Evolutionary conservation across 805 yeast genomes (phyloP).

Genomic region (Blastobotrys mokoenaii): DNA sequence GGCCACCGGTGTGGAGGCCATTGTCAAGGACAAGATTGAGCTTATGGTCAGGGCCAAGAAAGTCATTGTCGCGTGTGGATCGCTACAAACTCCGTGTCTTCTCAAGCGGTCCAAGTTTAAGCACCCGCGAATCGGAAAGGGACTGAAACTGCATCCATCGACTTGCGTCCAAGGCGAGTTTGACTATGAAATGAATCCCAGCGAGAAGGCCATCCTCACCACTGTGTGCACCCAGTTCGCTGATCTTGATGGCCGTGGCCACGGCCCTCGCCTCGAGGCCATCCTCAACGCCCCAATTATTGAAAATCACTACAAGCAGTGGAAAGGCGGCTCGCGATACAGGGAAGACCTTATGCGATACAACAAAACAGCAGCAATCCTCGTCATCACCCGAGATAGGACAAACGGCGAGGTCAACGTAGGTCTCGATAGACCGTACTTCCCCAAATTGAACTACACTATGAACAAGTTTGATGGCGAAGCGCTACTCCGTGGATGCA

Average conservation of each 20-base stretch:
- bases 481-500: conserved; percentile 32
- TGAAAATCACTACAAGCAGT: conserved; percentile 35
- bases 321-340: conserved; percentile 30
- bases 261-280: conserved; percentile 47
- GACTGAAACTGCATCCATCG: conserved; percentile 46
- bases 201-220: conserved; percentile 41
- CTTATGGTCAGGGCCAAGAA: conserved; percentile 35
- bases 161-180: conserved; percentile 35
- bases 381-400: conserved; percentile 42
- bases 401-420: conserved; percentile 32
- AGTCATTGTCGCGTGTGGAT: conserved; percentile 39
- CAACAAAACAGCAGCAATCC: conserved; percentile 32
- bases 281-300: conserved; percentile 38
- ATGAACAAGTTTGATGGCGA: conserved; percentile 35
- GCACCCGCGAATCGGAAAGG: conserved; percentile 42
- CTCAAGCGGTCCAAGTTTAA: conserved; percentile 41
- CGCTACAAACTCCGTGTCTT: conserved; percentile 41
- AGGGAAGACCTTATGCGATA: conserved; percentile 32
- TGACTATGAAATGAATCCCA: conserved; percentile 33
- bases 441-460: conserved; percentile 33
- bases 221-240: conserved; percentile 38
- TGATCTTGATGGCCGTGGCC: conserved; percentile 43
- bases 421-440: conserved; percentile 31
- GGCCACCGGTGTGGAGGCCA: conserved; percentile 39
- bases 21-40: conserved; percentile 25